Base-by-base conservation (phyloP, 2,329 filamentous ascomycete species). In the Trichoderma breve region DNA sequence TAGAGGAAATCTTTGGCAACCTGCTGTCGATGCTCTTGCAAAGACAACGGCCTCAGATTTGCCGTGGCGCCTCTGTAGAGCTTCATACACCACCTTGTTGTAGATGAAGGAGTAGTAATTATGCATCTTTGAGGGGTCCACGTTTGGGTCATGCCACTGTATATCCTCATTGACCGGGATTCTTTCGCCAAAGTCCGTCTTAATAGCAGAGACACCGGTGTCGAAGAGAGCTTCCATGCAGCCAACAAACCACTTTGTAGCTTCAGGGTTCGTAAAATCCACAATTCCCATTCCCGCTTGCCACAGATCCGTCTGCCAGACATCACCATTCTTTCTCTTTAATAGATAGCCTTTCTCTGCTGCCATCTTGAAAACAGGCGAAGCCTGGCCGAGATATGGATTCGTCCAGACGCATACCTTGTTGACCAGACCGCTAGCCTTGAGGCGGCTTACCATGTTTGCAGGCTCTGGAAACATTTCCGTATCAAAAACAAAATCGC, bases 291-390 rank as follows among this genome's bases (percentile, higher is more conserved):
- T 93, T 43, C 92, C 92, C 2, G 91, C 90, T 78, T 93, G 91
- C 92, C 92, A 93, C 55, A 92, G 81, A 76, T 93, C 91, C 90
- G 91, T 93, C 80, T 93, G 91, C 88, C 89, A 93, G 26, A 93
- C 82, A 73, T 91, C 89, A 14, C 90, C 91, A 76, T 93, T 88
- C 74, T 86, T 88, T 32, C 90, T 87, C 82, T 90, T 91, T 72
- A 93, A 84, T 21, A 93, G 85, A 76, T 92, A 93, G 0, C 91
- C 90, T 69, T 89, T 90, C 71, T 88, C 86, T 53, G 87, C 87
- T 53, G 90, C 91, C 73, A 89, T 85, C 71, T 84, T 82, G 81
- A 93, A 93, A 0, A 91, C 84, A 0, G 87, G 88, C 2, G 90
- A 91, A 39, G 90, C 88, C 80, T 93, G 91, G 0, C 87, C 91